Base-by-base conservation (phyloP, 768 basidiomycete genomes). In the Cystobasidium onofrii region DNA sequence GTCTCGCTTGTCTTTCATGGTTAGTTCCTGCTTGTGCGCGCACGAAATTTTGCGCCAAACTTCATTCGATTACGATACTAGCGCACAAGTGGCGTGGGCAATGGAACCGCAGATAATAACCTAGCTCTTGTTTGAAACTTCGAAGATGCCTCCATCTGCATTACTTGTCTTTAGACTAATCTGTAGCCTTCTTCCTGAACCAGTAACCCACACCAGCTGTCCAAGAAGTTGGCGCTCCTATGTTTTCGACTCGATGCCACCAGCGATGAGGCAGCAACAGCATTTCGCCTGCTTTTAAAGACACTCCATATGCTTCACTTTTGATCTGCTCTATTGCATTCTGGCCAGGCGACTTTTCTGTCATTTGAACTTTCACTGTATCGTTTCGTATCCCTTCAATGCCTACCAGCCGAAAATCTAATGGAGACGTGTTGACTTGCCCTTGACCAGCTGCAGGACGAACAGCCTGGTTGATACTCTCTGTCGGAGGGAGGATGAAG, bases 211-310 rank as follows among this genome's bases (percentile, higher is more conserved):
- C 46, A 50, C 29, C 69, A 20, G 52, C 50, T 39, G 43, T 52
- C 34, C 69, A 46, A 9, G 33, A 34, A 23, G 10, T 23, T 34
- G 27, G 20, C 10, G 33, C 9, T 29, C 69, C 69, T 12, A 71
- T 55, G 43, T 57, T 71, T 31, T 71, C 52, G 17, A 55, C 69
- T 18, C 69, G 50, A 60, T 71, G 69, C 69, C 69, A 71, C 50
- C 55, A 60, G 25, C 44, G n/a, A 29, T 71, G 52, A n/a, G 69
- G 69, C 29, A 71, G 69, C 1, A 71, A 34, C 7, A 71, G 69
- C 69, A 71, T 60, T 36, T 71, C 69, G 31, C 57, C 57, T 25
- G 57, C 57, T 60, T 34, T 60, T 20, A 60, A 60, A 25, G 57
- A 29, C 27, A 29, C 57, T 12, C 57, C 57, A 29, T 27, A 60